Evolutionary conservation across 2,329 filamentous ascomycete genomes (phyloP).

Genomic region (Colletotrichum scovillei): DNA sequence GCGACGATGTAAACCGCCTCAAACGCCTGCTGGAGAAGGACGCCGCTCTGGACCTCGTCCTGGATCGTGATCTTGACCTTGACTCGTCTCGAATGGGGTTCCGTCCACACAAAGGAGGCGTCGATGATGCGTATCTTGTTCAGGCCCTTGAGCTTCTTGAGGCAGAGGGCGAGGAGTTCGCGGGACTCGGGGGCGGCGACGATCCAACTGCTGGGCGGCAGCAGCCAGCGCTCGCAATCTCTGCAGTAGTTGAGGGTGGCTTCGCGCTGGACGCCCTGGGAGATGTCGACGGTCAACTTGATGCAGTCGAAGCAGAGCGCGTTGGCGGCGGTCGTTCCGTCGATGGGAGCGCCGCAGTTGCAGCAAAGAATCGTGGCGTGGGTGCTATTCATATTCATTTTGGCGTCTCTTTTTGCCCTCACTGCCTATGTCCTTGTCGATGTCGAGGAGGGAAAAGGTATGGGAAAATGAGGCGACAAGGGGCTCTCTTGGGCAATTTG

Average conservation of each 20-base stretch:
- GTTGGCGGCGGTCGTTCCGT: constrained; percentile 86
- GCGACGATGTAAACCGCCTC: constrained; percentile 94
- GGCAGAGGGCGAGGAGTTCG: constrained; percentile 90
- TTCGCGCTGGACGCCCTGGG: constrained; percentile 90
- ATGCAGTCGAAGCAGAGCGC: constrained; percentile 97
- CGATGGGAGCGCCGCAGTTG: constrained; percentile 96
- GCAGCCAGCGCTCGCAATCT: constrained; percentile 94
- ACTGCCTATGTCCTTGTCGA: constrained; percentile 2
- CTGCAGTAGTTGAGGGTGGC: constrained; percentile 90
- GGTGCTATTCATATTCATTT: constrained; percentile 11
- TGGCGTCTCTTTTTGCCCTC: neutral
- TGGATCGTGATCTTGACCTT: constrained; percentile 98
- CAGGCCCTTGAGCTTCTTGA: constrained; percentile 87
- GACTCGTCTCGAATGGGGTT: constrained; percentile 91
- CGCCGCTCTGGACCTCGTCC: constrained; percentile 70
- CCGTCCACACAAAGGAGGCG: constrained; percentile 97
- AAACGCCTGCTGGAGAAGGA: constrained; percentile 89
- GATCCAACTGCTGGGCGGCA: constrained; percentile 88
- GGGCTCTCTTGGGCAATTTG: constrained; percentile 6
- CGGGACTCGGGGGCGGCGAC: constrained; percentile 87
- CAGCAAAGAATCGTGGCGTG: constrained; percentile 81
- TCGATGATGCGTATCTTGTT: constrained; percentile 95
- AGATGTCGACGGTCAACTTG: constrained; percentile 94
- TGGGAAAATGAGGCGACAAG: neutral
- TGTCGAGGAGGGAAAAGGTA: neutral